Percentiles rank a stretch among this genome's conserved stretches.
Conservation (phyloP, 139 green algal species). For the Volvox reticuliferus region DNA sequence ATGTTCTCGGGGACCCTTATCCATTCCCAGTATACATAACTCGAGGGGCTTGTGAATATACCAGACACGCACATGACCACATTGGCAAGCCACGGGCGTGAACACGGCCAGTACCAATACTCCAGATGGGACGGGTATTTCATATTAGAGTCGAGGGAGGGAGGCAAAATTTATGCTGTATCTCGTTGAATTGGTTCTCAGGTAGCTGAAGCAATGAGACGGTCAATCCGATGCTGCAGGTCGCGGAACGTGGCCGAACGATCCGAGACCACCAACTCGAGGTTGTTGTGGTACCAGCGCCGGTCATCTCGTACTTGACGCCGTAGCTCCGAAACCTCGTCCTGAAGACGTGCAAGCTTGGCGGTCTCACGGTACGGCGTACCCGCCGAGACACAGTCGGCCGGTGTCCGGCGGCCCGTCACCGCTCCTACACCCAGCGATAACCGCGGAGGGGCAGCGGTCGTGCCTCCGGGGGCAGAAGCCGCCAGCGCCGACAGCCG, state of each 20-base stretch:
- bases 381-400: not conserved
- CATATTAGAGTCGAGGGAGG: too few relatives aligned
- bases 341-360: not conserved
- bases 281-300: slow-evolving; percentile 15
- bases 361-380: not conserved
- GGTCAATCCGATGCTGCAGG: slow-evolving; percentile 26
- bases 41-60: too few relatives aligned
- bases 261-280: slow-evolving; percentile 5
- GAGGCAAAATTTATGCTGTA: too few relatives aligned
- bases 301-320: slow-evolving; percentile 11
- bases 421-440: not conserved
- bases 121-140: too few relatives aligned
- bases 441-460: not conserved
- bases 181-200: too few relatives aligned
- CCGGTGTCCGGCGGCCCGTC: not conserved
- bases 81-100: too few relatives aligned
- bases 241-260: slow-evolving; percentile 1
- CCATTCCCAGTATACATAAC: too few relatives aligned
- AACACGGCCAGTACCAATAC: too few relatives aligned
- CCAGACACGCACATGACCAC: too few relatives aligned
- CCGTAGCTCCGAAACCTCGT: slow-evolving; percentile 33
- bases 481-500: slow-evolving; percentile 2
- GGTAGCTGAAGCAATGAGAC: not conserved
- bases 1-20: too few relatives aligned
- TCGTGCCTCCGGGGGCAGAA: not conserved